Base-by-base conservation (phyloP, 805 yeast genomes). In the Pichia manshurica region DNA sequence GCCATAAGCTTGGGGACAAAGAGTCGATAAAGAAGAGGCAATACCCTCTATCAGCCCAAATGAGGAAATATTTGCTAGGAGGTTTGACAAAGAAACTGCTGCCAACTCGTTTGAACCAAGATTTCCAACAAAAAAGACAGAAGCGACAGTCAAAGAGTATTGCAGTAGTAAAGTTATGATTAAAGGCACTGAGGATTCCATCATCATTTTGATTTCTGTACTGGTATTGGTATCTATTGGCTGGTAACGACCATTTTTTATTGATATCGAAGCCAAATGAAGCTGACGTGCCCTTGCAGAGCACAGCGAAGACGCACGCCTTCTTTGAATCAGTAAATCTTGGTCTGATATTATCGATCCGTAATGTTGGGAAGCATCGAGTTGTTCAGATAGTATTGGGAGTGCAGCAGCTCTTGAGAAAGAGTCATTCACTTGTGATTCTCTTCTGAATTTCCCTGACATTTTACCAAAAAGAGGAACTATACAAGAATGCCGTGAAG, bases 1-100 rank as follows among this genome's bases (percentile, higher is more conserved):
- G 17, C 83, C 83, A 59, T 71, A 78, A 4, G 82, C 81, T 58
- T 78, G 83, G 1, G 83, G 81, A 54, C 81, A 77, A 46, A 77
- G 66, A 0, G 83, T 78, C 47, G 79, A 81, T 50, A 78, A 65
- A 1, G 79, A 74, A 0, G 83, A 76, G 0, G 82, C 75, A 15
- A 77, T 69, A 44, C 83, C 83, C 54, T 76, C 80, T 39, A 78
- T 75, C 13, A 78, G 69, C 3, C 80, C 77, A 55, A 75, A 76
- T 1, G 78, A 76, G 1, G 81, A 72, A 35, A 78, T 76, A 50
- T 75, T 77, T 6, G 79, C 79, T 9, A 79, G 68, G 72, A 78
- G 71, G 12, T 79, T 72, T 3, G 81, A 79, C 67, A 78, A 68
- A 1, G 79, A 73, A 12, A 78, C 82, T 0, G 82, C 82, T 3